Evolutionary conservation across 371 early-diverging fungal genomes (phyloP).

Genomic region (Mortierella sp.): DNA sequence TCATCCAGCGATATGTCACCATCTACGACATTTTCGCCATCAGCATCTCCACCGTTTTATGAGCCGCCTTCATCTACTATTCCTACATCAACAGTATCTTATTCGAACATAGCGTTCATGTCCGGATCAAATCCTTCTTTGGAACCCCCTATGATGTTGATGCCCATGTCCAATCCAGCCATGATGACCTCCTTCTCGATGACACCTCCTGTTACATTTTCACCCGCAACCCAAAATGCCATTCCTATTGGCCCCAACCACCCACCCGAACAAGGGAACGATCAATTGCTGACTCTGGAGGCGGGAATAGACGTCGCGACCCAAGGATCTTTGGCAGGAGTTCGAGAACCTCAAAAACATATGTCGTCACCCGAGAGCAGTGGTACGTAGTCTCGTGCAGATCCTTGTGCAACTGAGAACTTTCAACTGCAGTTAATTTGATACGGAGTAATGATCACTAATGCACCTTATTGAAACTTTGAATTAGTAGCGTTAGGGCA

Average conservation of each 20-base stretch:
- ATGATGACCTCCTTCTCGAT: conserved; percentile 8
- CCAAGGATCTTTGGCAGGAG: background rate
- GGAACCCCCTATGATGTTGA: background rate
- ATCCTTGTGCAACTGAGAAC: too few species aligned
- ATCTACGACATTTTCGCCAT: conserved; percentile 6
- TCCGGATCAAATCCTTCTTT: conserved; percentile 4
- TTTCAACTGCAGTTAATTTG: background rate
- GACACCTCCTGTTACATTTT: background rate
- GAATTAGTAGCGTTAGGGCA: background rate
- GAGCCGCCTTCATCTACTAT: conserved; percentile 1
- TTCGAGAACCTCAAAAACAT: background rate
- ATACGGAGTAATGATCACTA: conserved; percentile 17
- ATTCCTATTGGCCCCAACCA: conserved; percentile 9
- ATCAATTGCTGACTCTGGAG: background rate
- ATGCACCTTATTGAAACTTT: conserved; percentile 6
- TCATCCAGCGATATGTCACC: conserved; percentile 3
- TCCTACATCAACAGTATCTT: background rate
- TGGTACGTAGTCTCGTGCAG: background rate
- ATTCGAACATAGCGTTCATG: background rate
- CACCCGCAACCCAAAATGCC: conserved; percentile 20
- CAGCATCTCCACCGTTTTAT: conserved; percentile 3
- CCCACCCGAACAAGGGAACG: background rate
- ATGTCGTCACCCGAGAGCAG: background rate
- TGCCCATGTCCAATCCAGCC: conserved; percentile 4
- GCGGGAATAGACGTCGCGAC: background rate